phyloP scores from a whole-genome alignment of 306 rosid species.

The Quercus berberidifolia region DNA sequence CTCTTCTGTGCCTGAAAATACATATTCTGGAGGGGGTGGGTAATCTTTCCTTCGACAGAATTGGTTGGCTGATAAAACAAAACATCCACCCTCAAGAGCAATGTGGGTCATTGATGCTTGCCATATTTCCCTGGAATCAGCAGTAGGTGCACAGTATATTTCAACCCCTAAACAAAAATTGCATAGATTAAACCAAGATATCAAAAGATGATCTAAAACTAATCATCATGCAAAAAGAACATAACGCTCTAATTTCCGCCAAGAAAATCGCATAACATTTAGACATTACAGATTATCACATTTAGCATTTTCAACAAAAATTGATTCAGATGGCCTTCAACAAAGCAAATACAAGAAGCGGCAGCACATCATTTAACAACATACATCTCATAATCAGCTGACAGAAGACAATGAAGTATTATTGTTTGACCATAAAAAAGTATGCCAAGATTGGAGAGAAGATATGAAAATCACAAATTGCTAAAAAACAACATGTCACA shows the following conservation, averaged over 20 bases:
- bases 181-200: conserved; percentile 2
- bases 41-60: conserved; percentile 89
- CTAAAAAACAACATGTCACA: neutral
- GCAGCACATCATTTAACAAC: neutral
- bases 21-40: conserved; percentile 85
- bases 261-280: neutral
- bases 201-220: neutral
- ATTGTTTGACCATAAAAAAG: neutral
- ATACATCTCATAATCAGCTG: neutral
- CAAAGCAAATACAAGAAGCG: neutral
- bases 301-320: neutral
- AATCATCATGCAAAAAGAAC: neutral
- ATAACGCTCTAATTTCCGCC: neutral
- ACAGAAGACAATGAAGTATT: neutral
- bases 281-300: neutral
- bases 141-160: conserved; percentile 96
- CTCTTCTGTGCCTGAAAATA: conserved; percentile 63
- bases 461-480: neutral
- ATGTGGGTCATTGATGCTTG: conserved; percentile 90
- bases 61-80: conserved; percentile 84
- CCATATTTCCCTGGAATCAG: conserved; percentile 80
- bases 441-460: neutral
- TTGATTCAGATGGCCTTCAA: neutral
- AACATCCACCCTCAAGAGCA: conserved; percentile 94
- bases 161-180: conserved; percentile 57